Base-by-base conservation (phyloP, 2,329 filamentous ascomycete species). In the Colletotrichum agaves region DNA sequence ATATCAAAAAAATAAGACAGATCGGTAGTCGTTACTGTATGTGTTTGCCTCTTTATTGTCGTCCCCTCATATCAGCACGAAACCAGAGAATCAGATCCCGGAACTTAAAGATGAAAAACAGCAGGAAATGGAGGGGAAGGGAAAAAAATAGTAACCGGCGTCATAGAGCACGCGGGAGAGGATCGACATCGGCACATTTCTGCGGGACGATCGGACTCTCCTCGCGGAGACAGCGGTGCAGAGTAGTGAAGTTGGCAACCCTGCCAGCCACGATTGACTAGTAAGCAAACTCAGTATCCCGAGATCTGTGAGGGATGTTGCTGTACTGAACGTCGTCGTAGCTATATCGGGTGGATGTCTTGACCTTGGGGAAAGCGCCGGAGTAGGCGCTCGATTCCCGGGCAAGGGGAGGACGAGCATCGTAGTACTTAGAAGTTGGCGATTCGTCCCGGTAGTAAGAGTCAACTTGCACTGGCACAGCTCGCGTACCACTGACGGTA, bases 291-390 rank as follows among this genome's bases (percentile, higher is more conserved):
- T 74, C 73, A 31, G 76, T 72, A 27, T 76, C 75, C 19, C 71
- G 74, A 39, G 73, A 73, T 23, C 72, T 69, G 63, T 77, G 56
- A 67, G 68, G 69, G 58, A 71, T 71, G 61, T 59, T 62, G 71
- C 73, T 76, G 70, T 76, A 81, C 33, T 72, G 70, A n/a, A 79
- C 72, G 41, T 80, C 77, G 1, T 74, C 73, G 12, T 70, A 61
- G 33, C 68, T 69, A 61, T 75, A 79, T 11, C 63, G 7, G 70
- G 75, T 78, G 4, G 78, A 75, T 8, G 73, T 77, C 74, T 78
- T 81, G 43, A 79, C 75, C 69, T 78, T 81, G 65, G 63, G 55
- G 39, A 71, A 77, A 43, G 72, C 72, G 17, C 70, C 69, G 23
- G 70, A 73, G 71, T 80, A 79, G 72, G 11, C 12, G 0, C 70